These are phyloP conservation scores for Penicillium sp. DNA, from an alignment of 2,329 filamentous ascomycete genomes.

Conservation along the genomic window DNA sequence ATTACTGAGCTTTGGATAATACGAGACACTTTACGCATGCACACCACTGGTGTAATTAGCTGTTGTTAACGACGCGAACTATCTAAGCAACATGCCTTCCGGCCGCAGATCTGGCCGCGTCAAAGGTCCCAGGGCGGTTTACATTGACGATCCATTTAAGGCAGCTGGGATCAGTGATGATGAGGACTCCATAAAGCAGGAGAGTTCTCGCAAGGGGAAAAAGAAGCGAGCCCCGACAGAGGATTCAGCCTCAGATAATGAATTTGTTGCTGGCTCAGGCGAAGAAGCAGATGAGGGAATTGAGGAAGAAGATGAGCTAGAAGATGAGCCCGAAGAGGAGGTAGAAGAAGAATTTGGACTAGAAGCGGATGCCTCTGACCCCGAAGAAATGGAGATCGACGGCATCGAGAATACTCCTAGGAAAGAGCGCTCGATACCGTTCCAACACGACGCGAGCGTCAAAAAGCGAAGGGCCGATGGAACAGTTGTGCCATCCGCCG, in stretches of 20 bases:
- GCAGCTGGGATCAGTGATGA: slow-evolving; percentile 34
- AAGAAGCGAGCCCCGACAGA: slow-evolving; percentile 15
- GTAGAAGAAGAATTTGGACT: slow-evolving; percentile 20
- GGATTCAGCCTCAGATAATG: slow-evolving; percentile 36
- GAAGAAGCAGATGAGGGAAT: slow-evolving; percentile 20
- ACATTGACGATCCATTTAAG: slow-evolving; percentile 39
- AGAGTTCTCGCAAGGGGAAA: slow-evolving; percentile 14
- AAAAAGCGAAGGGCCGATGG: slow-evolving; percentile 24
- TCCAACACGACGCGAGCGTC: neutral
- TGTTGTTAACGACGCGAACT: neutral
- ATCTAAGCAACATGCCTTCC: slow-evolving; percentile 24
- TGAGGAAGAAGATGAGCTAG: slow-evolving; percentile 10
- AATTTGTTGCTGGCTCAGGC: slow-evolving; percentile 31
- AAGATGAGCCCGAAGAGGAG: slow-evolving; percentile 23
- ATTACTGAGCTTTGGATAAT: neutral
- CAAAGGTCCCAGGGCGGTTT: slow-evolving; percentile 33
- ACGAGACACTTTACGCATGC: neutral
- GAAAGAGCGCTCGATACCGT: slow-evolving; percentile 7
- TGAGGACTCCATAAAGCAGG: slow-evolving; percentile 22
- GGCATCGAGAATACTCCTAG: neutral
- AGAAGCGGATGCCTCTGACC: slow-evolving; percentile 20
- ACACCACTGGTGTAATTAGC: neutral
- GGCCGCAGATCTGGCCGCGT: slow-evolving; percentile 38
- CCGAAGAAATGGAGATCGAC: slow-evolving; percentile 21
- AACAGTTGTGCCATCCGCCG: slow-evolving; percentile 16